Conservation (phyloP, 176 grass and related monocot species). For the Puccinellia tenuiflora region DNA sequence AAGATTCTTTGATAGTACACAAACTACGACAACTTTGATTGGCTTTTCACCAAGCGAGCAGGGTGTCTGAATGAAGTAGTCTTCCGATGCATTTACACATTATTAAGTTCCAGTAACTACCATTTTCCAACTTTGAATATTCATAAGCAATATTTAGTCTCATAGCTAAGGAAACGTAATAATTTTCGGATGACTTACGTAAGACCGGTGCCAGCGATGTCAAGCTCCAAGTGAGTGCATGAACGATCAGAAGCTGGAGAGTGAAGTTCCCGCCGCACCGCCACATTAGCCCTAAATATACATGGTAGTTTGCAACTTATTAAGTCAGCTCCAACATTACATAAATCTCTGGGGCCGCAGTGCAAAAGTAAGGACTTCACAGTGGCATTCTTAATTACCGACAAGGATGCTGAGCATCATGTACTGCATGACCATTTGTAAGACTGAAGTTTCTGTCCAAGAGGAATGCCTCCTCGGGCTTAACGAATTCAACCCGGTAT, state of each 20-base stretch:
- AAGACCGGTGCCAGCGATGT: slow-evolving; percentile 75
- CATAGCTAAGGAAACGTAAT: neutral
- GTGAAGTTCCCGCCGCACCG: slow-evolving; percentile 71
- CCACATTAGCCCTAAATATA: slow-evolving; percentile 65
- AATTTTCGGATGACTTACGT: slow-evolving; percentile 45
- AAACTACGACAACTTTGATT: neutral
- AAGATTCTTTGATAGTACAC: neutral
- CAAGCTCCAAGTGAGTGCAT: slow-evolving; percentile 92
- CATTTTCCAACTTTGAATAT: neutral
- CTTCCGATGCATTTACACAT: neutral
- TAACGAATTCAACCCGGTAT: slow-evolving; percentile 70
- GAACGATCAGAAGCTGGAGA: slow-evolving; percentile 83
- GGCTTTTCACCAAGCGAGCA: neutral
- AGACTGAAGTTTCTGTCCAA: slow-evolving; percentile 75
- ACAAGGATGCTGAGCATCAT: slow-evolving; percentile 92
- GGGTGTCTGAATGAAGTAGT: neutral
- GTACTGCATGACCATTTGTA: slow-evolving; percentile 74
- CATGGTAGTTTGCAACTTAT: neutral
- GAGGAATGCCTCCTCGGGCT: slow-evolving; percentile 44
- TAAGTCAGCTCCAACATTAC: neutral
- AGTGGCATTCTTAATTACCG: slow-evolving; percentile 37
- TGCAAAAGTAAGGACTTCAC: neutral
- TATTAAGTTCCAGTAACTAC: neutral
- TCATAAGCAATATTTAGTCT: neutral
- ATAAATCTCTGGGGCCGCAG: neutral